phyloP scores from a whole-genome alignment of 805 yeast species.

The Barnettozyma sp. region DNA sequence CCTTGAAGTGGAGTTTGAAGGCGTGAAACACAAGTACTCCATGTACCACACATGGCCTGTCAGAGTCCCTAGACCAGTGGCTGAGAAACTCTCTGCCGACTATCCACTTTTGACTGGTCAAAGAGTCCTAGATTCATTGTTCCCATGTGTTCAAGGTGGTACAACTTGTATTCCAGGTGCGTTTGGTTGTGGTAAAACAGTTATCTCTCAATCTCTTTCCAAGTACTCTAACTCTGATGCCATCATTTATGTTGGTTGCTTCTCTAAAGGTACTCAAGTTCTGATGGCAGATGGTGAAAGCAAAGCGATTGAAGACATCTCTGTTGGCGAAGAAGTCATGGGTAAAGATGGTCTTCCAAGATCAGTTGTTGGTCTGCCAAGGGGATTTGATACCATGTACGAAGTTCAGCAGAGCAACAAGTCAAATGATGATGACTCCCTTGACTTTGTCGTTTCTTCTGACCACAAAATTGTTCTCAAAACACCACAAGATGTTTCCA shows the following conservation, averaged over 20 bases:
- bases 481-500: constrained; percentile 27
- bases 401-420: constrained; percentile 26
- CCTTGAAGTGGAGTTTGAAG: constrained; percentile 92
- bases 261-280: constrained; percentile 35
- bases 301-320: constrained; percentile 29
- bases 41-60: constrained; percentile 99
- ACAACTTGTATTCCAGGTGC: constrained; percentile 99
- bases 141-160: constrained; percentile 99
- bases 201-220: constrained; percentile 93
- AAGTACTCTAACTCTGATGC: constrained; percentile 97
- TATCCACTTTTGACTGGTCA: constrained; percentile 96
- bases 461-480: constrained; percentile 34
- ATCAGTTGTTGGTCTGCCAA: constrained; percentile 33
- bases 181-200: constrained; percentile 98
- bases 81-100: constrained; percentile 89
- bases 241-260: constrained; percentile 85
- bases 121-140: constrained; percentile 94
- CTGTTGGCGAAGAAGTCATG: constrained; percentile 34
- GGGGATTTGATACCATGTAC: constrained; percentile 39
- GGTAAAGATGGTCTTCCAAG: constrained; percentile 39
- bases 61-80: constrained; percentile 98
- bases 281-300: constrained; percentile 38
- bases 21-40: constrained; percentile 68
- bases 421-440: constrained; percentile 10
- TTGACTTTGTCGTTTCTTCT: constrained; percentile 31